Conservation (phyloP, 306 rosid genomes). For the Cicer yamashitae region DNA sequence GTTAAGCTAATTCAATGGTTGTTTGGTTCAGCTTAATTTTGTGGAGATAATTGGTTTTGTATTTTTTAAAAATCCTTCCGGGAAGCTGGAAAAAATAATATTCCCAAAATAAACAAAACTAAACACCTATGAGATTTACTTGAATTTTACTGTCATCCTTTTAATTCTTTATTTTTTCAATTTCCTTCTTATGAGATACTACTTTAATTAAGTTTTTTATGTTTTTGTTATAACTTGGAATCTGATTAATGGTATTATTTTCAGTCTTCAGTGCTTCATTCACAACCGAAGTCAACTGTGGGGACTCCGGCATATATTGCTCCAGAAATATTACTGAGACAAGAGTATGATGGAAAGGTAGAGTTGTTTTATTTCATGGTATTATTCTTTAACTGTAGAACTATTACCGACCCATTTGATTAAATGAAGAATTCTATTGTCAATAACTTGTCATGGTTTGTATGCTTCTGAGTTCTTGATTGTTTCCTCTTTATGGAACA, state of each 20-base stretch:
- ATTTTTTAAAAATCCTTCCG: not conserved
- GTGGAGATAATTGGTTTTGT: not conserved
- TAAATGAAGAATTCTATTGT: slow-evolving; percentile 15
- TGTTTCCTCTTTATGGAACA: slow-evolving; percentile 13
- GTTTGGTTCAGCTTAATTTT: slow-evolving; percentile 12
- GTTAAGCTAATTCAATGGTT: slow-evolving; percentile 4
- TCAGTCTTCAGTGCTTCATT: slow-evolving; percentile 95
- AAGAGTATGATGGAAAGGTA: slow-evolving; percentile 98
- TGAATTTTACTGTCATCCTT: slow-evolving; percentile 22
- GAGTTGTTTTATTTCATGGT: slow-evolving; percentile 18
- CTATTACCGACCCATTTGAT: slow-evolving; percentile 15
- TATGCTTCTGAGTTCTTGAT: slow-evolving; percentile 1
- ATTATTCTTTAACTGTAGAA: slow-evolving; percentile 27
- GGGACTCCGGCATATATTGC: slow-evolving; percentile 99
- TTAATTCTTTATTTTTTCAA: not conserved
- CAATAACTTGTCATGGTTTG: slow-evolving; percentile 16
- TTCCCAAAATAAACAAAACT: not conserved
- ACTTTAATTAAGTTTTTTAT: not conserved
- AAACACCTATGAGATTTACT: not conserved
- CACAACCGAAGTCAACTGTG: slow-evolving; percentile 95
- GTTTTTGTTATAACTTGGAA: not conserved
- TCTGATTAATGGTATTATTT: slow-evolving; percentile 35
- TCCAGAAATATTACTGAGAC: slow-evolving; percentile 87
- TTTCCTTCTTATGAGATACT: slow-evolving; percentile 10
- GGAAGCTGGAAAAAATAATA: not conserved